Evolutionary conservation across 2,329 filamentous ascomycete species (phyloP), one percentile per base, ranked within the genome.

Genomic region (Penicillium freii): DNA sequence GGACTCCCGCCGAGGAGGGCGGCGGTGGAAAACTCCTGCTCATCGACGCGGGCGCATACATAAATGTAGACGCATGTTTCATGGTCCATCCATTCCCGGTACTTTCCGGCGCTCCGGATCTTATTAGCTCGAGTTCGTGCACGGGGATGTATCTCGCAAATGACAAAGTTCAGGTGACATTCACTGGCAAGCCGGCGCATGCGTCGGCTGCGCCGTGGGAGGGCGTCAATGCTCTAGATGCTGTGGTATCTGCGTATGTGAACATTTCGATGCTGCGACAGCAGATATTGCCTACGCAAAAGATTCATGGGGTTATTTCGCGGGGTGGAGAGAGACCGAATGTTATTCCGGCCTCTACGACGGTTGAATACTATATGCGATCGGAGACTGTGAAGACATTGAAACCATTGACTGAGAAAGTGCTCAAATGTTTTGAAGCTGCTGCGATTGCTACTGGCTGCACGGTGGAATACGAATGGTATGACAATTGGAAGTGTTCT

Each of bases 181-280:
- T 79, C 58, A 71, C 68, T 1, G 84, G 84, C 0, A 78, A 78
- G 39, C 79, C 80, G 46, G 81, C 83, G 0, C 83, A 85, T 66
- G 82, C 82, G 0, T 82, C 80, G 1, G 78, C 78, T 3, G 78
- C 73, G 6, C 83, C 82, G 0, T 85, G 82, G 82, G 73, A 82
- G 15, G 83, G 83, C 0, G 76, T 81, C 62, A 85, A 86, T 66
- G 83, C 83, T 0, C 75, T 85, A 1, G 83, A 86, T 62, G 83
- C 82, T 0, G 71, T 84, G 15, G 73, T 85, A 3, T 75, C 77
- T 0, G 78, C 71, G 0, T 76, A 75, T 57, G 66, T 71, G 27
- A 71, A 69, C 46, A 69, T 85, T 11, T 80, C 79, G 0, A 74
- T 82, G 3, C 73, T 85, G 7, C 75, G 83, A 2, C 83, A 85